These are phyloP conservation scores for Cutaneotrichosporon sp. DNA, from an alignment of 1,284 basidiomycete species.

Conservation along the genomic window DNA sequence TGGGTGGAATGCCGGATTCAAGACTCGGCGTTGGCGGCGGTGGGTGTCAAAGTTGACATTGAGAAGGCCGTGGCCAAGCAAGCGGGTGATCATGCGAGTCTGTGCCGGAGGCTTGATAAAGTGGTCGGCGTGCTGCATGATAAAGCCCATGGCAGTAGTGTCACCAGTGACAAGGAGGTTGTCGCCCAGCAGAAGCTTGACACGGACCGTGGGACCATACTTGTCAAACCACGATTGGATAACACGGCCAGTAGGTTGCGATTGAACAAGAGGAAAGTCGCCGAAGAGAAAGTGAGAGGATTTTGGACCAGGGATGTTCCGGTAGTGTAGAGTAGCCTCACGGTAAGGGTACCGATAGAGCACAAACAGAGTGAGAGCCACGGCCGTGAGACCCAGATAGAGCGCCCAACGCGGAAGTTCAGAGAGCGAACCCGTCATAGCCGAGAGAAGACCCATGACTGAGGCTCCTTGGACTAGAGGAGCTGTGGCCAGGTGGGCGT, in stretches of 20 bases:
- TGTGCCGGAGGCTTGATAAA: slow-evolving; percentile 65
- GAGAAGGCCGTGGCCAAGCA: slow-evolving; percentile 41
- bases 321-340: slow-evolving; percentile 2
- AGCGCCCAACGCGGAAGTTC: background rate
- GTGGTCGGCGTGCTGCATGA: slow-evolving; percentile 58
- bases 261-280: slow-evolving; percentile 12
- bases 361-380: slow-evolving; percentile 1
- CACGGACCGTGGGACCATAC: slow-evolving; percentile 22
- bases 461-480: background rate
- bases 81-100: slow-evolving; percentile 52
- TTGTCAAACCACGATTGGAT: slow-evolving; percentile 17
- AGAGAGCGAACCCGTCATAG: background rate
- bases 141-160: slow-evolving; percentile 57
- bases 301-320: slow-evolving; percentile 6
- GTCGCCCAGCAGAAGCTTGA: slow-evolving; percentile 3
- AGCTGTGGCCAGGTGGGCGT: background rate
- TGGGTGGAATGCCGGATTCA: slow-evolving; percentile 47
- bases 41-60: slow-evolving; percentile 53
- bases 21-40: slow-evolving; percentile 51
- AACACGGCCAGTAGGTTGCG: slow-evolving; percentile 12
- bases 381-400: background rate
- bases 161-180: slow-evolving; percentile 54
- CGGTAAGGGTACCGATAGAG: slow-evolving; percentile 14
- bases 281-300: slow-evolving; percentile 12
- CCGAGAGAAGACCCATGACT: background rate